A percentile compares a stretch with the other conserved stretches of the same genome.
phyloP scores from a whole-genome alignment of 306 rosid genomes.

The Benincasa hispida region DNA sequence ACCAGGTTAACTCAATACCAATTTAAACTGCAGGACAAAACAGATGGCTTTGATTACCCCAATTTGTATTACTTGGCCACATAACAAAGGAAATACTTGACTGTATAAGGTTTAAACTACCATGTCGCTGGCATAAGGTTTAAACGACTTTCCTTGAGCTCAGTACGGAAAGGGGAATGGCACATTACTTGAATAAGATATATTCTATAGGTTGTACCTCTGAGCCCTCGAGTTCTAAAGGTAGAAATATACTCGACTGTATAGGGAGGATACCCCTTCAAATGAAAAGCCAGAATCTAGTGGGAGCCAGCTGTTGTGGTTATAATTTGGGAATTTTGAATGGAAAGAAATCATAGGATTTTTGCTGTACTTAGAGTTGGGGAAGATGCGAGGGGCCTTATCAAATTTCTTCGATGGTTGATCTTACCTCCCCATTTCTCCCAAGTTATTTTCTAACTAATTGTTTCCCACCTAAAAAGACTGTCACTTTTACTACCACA shows the following conservation, averaged over 20 bases:
- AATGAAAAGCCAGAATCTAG: background rate
- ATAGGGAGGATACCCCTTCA: background rate
- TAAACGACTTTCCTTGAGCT: background rate
- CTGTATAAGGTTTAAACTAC: background rate
- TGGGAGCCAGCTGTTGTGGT: background rate
- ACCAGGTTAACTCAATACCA: background rate
- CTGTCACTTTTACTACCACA: background rate
- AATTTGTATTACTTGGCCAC: background rate
- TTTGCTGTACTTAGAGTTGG: background rate
- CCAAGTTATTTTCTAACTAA: background rate
- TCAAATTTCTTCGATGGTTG: background rate
- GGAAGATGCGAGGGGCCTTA: background rate
- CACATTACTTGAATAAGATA: background rate
- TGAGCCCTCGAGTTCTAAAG: background rate
- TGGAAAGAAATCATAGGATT: background rate
- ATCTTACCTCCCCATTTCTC: background rate
- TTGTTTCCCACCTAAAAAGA: background rate
- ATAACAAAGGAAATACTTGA: too few relatives aligned
- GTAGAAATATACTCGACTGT: background rate
- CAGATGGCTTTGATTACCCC: too few relatives aligned
- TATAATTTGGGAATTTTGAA: background rate
- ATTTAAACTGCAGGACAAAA: background rate
- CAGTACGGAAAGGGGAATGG: background rate
- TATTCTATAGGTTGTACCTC: background rate
- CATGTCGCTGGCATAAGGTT: background rate